These are phyloP conservation scores for Nitzschia putrida DNA, from an alignment of 108 stramenopile species.

Conservation along the genomic window DNA sequence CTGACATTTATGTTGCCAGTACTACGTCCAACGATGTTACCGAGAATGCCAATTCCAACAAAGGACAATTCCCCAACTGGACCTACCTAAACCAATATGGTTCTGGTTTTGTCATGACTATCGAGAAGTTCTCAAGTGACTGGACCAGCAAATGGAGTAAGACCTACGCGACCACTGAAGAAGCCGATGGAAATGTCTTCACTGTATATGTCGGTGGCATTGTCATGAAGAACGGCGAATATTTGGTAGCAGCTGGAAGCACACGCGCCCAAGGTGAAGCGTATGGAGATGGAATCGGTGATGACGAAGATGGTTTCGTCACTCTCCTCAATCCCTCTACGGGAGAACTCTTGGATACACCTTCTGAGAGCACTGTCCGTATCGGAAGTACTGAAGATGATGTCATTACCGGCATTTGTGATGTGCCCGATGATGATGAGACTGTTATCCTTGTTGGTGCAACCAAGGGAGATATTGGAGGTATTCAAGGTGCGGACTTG, in stretches of 20 bases:
- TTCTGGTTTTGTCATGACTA: slow-evolving; percentile 4
- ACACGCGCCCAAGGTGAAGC: slow-evolving; percentile 17
- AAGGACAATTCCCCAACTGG: slow-evolving; percentile 22
- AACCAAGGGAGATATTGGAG: slow-evolving; percentile 32
- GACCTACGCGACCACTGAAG: slow-evolving; percentile 10
- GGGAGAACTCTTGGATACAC: slow-evolving; percentile 12
- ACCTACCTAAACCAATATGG: slow-evolving; percentile 26
- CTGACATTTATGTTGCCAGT: slow-evolving; percentile 19
- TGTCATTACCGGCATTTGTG: slow-evolving; percentile 26
- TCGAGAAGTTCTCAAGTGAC: neutral
- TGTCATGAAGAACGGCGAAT: slow-evolving; percentile 11
- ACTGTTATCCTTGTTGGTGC: slow-evolving; percentile 26
- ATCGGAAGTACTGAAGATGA: slow-evolving; percentile 22
- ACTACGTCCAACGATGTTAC: slow-evolving; percentile 25
- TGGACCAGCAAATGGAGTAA: no score
- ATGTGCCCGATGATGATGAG: neutral
- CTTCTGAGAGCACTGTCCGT: neutral
- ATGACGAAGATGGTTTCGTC: slow-evolving; percentile 31
- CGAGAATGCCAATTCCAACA: neutral
- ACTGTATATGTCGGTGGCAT: slow-evolving; percentile 24
- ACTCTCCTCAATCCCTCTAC: slow-evolving; percentile 3
- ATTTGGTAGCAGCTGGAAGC: slow-evolving; percentile 18
- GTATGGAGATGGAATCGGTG: slow-evolving; percentile 5
- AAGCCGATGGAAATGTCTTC: neutral
- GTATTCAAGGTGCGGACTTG: slow-evolving; percentile 2